phyloP scores from a whole-genome alignment of 2,329 filamentous ascomycete genomes.

The Hymenotorrendiella dingleyae region DNA sequence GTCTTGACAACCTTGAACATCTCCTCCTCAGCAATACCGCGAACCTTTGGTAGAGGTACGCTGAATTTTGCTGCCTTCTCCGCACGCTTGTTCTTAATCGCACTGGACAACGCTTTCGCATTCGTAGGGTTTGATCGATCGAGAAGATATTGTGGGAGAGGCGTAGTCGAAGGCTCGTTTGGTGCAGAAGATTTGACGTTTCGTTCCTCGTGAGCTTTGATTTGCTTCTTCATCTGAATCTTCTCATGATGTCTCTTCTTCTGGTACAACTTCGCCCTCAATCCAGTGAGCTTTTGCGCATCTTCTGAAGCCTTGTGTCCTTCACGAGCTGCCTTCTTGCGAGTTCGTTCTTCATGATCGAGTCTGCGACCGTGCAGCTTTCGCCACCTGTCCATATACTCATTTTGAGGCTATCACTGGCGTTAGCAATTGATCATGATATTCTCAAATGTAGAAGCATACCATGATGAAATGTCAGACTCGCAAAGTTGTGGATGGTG shows the following conservation, averaged over 20 bases:
- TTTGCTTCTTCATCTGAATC: constrained; percentile 94
- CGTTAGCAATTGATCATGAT: constrained; percentile 24
- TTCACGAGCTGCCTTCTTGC: constrained; percentile 84
- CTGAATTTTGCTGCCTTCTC: constrained; percentile 93
- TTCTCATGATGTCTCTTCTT: constrained; percentile 95
- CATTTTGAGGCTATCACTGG: constrained; percentile 66
- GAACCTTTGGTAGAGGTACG: constrained; percentile 89
- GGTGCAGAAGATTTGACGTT: constrained; percentile 83
- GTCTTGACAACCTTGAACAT: constrained; percentile 98
- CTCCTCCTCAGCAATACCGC: constrained; percentile 90
- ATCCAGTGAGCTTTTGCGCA: constrained; percentile 86
- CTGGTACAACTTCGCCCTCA: constrained; percentile 88
- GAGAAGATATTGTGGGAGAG: constrained; percentile 87
- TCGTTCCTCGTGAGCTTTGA: constrained; percentile 92
- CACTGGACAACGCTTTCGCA: constrained; percentile 67
- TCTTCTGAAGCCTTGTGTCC: constrained; percentile 82
- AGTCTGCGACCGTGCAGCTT: constrained; percentile 55
- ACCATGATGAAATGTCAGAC: constrained; percentile 18
- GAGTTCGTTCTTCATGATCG: constrained; percentile 61
- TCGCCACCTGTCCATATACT: constrained; percentile 74
- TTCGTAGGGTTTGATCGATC: constrained; percentile 60
- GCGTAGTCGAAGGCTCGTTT: constrained; percentile 71
- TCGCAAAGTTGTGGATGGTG: constrained; percentile 12
- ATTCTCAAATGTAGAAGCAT: constrained; percentile 4
- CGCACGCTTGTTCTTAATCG: constrained; percentile 86